Percentiles rank a stretch among this genome's conserved stretches.
phyloP scores from a whole-genome alignment of 2,329 filamentous ascomycete species.

The Calonectria multiphialidica region DNA sequence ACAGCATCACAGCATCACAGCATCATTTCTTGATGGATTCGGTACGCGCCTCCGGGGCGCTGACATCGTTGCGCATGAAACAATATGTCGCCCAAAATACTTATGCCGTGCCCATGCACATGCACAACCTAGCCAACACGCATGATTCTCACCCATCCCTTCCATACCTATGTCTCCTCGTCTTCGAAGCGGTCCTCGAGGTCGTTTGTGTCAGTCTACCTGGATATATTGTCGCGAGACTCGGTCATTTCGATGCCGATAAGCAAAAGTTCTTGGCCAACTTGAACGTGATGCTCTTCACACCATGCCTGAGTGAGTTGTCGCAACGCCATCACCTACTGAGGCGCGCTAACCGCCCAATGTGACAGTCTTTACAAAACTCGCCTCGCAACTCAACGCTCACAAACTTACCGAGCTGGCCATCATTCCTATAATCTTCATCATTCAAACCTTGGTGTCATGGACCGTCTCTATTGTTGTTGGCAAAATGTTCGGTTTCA shows the following conservation, averaged over 20 bases:
- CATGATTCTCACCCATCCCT: constrained; percentile 74
- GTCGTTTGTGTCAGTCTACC: constrained; percentile 95
- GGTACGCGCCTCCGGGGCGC: constrained; percentile 53
- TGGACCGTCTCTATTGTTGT: constrained; percentile 81
- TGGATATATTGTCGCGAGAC: constrained; percentile 89
- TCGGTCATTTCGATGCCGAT: constrained; percentile 94
- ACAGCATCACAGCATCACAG: constrained; percentile 14
- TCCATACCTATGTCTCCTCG: constrained; percentile 79
- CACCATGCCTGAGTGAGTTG: constrained; percentile 88
- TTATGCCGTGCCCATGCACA: constrained; percentile 57
- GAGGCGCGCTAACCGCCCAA: constrained; percentile 32
- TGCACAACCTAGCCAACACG: constrained; percentile 54
- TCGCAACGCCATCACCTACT: neutral
- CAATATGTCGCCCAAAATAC: constrained; percentile 50
- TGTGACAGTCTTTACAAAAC: constrained; percentile 88
- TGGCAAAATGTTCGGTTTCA: constrained; percentile 82
- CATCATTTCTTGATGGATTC: constrained; percentile 49
- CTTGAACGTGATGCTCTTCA: constrained; percentile 95
- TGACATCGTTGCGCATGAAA: constrained; percentile 59
- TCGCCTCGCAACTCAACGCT: constrained; percentile 92
- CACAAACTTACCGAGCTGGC: constrained; percentile 91
- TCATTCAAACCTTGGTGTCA: constrained; percentile 88
- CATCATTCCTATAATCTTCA: constrained; percentile 95
- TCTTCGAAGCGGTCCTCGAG: constrained; percentile 95
- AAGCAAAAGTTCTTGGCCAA: constrained; percentile 98